Percentiles rank a stretch among this genome's conserved stretches.
Conservation (phyloP, 352 stramenopile species). For the Saprolegnia diclina region DNA sequence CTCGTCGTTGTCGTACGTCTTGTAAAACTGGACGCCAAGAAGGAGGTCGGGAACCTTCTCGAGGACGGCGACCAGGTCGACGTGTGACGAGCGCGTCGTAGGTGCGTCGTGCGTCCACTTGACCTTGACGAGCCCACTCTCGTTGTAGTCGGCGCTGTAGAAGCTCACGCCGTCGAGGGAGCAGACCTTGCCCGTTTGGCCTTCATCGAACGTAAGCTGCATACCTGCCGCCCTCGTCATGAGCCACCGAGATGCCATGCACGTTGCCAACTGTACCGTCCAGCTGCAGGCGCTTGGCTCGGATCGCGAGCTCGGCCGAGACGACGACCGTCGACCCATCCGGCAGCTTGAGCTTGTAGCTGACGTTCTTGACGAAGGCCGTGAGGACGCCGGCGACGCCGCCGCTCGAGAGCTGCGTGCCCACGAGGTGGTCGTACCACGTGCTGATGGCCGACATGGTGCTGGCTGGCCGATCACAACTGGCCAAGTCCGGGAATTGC, state of each 20-base stretch:
- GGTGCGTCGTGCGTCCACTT: background rate
- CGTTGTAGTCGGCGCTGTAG: background rate
- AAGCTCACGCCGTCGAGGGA: background rate
- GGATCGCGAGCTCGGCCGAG: background rate
- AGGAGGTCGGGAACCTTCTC: background rate
- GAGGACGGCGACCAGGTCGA: background rate
- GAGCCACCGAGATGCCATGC: background rate
- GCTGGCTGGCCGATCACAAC: conserved; percentile 28
- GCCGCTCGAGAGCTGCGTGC: background rate
- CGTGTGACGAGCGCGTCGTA: background rate
- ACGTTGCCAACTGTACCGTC: conserved; percentile 12
- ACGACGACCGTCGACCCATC: background rate
- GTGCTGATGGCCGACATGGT: conserved; percentile 27
- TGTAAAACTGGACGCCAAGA: conserved; percentile 15
- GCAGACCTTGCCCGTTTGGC: background rate
- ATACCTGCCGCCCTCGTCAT: background rate
- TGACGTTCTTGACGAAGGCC: conserved; percentile 11
- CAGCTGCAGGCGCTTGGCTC: conserved; percentile 15
- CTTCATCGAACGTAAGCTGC: background rate
- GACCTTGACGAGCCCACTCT: background rate
- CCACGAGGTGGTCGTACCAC: conserved; percentile 28
- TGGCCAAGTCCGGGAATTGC: conserved; percentile 24
- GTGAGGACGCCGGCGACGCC: conserved; percentile 13
- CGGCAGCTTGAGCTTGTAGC: conserved; percentile 14
- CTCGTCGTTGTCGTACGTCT: conserved; percentile 21